These are phyloP conservation scores for Omphalea diandra DNA, from an alignment of 441 rosid genomes.

Conservation along the genomic window DNA sequence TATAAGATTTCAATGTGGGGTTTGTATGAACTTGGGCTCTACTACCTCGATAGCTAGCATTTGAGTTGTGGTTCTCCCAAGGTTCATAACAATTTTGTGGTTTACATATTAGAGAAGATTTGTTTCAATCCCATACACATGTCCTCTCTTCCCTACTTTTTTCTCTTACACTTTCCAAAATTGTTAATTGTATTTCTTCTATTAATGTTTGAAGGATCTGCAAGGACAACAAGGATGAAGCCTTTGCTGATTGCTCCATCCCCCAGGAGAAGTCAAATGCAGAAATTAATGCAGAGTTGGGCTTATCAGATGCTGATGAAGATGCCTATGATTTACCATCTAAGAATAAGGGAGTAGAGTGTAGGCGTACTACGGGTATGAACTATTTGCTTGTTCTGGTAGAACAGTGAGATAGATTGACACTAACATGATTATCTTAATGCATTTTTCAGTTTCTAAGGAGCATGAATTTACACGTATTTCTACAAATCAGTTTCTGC, in stretches of 20 bases:
- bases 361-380: constrained; percentile 49
- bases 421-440: constrained; percentile 15
- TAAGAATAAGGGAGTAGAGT: constrained; percentile 49
- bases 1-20: too few species aligned
- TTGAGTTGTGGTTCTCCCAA: too few species aligned
- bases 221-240: constrained; percentile 65
- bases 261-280: constrained; percentile 93
- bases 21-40: too few species aligned
- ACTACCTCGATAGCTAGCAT: too few species aligned
- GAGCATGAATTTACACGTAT: constrained; percentile 64
- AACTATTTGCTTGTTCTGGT: constrained; percentile 20
- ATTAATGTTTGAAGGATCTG: constrained; percentile 60
- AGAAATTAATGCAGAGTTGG: constrained; percentile 91
- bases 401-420: constrained; percentile 16
- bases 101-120: background rate
- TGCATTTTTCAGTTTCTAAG: constrained; percentile 48
- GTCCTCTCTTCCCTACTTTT: background rate
- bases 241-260: constrained; percentile 74
- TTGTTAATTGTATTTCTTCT: constrained; percentile 9
- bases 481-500: constrained; percentile 74
- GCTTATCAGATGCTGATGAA: constrained; percentile 85
- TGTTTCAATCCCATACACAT: background rate
- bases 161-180: background rate
- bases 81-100: too few species aligned
- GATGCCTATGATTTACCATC: constrained; percentile 55